phyloP scores from a whole-genome alignment of 257 asterid species.

The Voacanga thouarsii region DNA sequence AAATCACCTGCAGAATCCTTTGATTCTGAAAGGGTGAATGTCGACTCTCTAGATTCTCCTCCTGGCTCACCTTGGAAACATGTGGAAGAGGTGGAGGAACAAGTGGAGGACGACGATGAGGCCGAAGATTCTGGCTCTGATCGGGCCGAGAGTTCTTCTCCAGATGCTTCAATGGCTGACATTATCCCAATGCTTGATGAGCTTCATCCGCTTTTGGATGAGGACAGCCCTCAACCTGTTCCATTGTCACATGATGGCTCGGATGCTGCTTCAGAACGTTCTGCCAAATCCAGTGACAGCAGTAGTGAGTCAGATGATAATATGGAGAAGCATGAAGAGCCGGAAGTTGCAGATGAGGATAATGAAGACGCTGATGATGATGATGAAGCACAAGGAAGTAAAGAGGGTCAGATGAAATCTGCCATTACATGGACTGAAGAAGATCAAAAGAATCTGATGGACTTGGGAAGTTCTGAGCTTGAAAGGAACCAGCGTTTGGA shows the following conservation, averaged over 20 bases:
- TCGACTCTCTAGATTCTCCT: slow-evolving; percentile 48
- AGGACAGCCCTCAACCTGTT: slow-evolving; percentile 46
- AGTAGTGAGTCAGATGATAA: slow-evolving; percentile 55
- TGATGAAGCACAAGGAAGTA: slow-evolving; percentile 43
- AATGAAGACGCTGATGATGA: slow-evolving; percentile 61
- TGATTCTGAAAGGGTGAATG: slow-evolving; percentile 71
- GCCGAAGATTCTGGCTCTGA: slow-evolving; percentile 63
- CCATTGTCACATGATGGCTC: slow-evolving; percentile 43
- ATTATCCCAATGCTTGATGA: slow-evolving; percentile 89
- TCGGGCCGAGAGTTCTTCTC: slow-evolving; percentile 86
- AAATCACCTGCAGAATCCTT: slow-evolving; percentile 63
- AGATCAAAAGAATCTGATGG: slow-evolving; percentile 93
- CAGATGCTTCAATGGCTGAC: slow-evolving; percentile 92
- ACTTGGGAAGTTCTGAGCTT: slow-evolving; percentile 79
- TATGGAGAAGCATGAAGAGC: slow-evolving; percentile 46
- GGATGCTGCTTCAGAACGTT: slow-evolving; percentile 41
- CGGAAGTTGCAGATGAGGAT: slow-evolving; percentile 51
- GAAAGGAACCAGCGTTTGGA: slow-evolving; percentile 88
- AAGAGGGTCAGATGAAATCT: slow-evolving; percentile 50
- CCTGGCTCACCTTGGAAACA: slow-evolving; percentile 42
- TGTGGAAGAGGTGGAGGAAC: slow-evolving; percentile 34
- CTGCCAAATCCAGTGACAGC: slow-evolving; percentile 30
- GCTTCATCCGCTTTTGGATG: slow-evolving; percentile 78
- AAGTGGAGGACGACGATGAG: slow-evolving; percentile 37
- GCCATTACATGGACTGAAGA: slow-evolving; percentile 85